phyloP scores from a whole-genome alignment of 139 green algal species.

The Tetradesmus lagerheimii region DNA sequence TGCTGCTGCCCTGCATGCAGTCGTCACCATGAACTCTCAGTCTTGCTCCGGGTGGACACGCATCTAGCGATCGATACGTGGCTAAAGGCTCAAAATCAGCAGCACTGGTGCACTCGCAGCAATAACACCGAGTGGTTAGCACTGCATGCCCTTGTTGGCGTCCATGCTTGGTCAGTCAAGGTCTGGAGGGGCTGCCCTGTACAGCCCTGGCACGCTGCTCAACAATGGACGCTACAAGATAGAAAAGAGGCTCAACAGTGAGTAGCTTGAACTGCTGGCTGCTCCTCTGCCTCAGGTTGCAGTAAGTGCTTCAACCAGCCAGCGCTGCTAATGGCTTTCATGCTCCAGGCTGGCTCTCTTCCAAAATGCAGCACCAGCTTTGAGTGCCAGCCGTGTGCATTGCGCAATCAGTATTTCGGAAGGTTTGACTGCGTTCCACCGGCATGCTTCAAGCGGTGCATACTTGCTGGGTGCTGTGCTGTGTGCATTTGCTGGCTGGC shows the following conservation, averaged over 20 bases:
- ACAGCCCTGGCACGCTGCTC: slow-evolving; percentile 8
- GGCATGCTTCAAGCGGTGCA: not conserved
- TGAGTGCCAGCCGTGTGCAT: too few relatives aligned
- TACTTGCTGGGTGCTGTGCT: not conserved
- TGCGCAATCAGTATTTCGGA: too few relatives aligned
- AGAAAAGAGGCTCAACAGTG: slow-evolving; percentile 40
- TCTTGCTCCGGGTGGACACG: too few relatives aligned
- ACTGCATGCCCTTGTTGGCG: not conserved
- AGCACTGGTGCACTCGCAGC: not conserved
- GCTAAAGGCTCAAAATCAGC: not conserved
- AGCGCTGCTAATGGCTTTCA: too few relatives aligned
- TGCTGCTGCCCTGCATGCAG: not conserved
- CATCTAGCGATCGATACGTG: too few relatives aligned
- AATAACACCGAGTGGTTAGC: not conserved
- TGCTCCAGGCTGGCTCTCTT: too few relatives aligned
- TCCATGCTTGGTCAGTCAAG: not conserved
- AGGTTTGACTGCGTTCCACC: not conserved
- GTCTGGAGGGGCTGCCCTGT: not conserved
- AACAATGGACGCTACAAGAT: slow-evolving; percentile 37
- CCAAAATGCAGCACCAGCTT: too few relatives aligned
- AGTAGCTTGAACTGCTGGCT: not conserved
- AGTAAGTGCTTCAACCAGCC: too few relatives aligned
- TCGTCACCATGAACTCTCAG: not conserved
- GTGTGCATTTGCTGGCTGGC: not conserved
- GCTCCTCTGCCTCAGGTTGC: too few relatives aligned